Conservation (phyloP, 2,329 filamentous ascomycete species). For the Plenodomus biglobosus region DNA sequence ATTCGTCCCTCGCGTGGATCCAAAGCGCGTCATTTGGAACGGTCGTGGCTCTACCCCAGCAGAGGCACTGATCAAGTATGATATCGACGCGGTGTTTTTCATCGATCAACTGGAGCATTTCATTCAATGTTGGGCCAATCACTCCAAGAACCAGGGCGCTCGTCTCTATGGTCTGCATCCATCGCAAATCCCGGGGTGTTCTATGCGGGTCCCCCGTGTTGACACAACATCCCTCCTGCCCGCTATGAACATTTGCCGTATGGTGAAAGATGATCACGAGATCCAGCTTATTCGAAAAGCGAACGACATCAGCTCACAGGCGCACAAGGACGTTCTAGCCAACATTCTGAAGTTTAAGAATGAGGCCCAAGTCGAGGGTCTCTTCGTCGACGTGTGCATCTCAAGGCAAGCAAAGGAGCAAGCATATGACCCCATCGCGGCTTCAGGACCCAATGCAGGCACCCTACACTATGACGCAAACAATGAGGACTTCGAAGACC, state of each 20-base stretch:
- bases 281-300: constrained; percentile 77
- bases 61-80: constrained; percentile 62
- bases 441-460: constrained; percentile 76
- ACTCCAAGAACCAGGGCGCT: constrained; percentile 17
- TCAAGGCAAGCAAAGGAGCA: constrained; percentile 72
- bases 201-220: constrained; percentile 13
- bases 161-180: constrained; percentile 43
- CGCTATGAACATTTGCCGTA: constrained; percentile 76
- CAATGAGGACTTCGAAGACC: constrained; percentile 67
- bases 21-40: constrained; percentile 63
- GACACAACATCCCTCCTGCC: constrained; percentile 56
- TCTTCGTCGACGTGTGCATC: constrained; percentile 73
- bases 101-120: constrained; percentile 34
- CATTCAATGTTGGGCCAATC: constrained; percentile 36
- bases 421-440: constrained; percentile 88
- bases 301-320: constrained; percentile 75
- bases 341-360: constrained; percentile 65
- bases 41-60: constrained; percentile 62
- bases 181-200: constrained; percentile 19
- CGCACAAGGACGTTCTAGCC: constrained; percentile 71
- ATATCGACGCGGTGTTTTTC: constrained; percentile 72
- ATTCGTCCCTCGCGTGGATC: constrained; percentile 72
- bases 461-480: constrained; percentile 88
- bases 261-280: constrained; percentile 83
- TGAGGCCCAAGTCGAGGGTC: constrained; percentile 80